Base-by-base conservation (phyloP, 2,329 filamentous ascomycete genomes). In the Pseudovirgaria hyperparasitica region DNA sequence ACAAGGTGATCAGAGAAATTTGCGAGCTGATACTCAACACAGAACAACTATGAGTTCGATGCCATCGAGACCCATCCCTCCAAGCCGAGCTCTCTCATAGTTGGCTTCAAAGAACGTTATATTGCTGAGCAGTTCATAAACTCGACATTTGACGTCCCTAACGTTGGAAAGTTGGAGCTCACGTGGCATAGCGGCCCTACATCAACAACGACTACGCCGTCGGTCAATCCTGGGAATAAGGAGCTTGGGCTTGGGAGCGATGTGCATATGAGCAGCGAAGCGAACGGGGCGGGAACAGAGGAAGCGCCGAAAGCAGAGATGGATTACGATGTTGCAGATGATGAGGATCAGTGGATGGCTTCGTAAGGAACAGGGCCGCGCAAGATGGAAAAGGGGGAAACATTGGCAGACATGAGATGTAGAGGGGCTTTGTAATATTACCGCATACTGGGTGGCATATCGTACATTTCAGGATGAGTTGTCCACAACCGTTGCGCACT, bases 91-190 rank as follows among this genome's bases (percentile, higher is more conserved):
- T 46, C 52, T 0, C 51, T 56, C 2, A 38, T 64, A 21, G 33
- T 63, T 9, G 39, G 47, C 2, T 65, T 63, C 35, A 48, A 48
- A 13, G 53, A 65, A 36, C 52, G 61, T 7, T 65, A 57, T 27
- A 76, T 76, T 9, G 81, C 78, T 4, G 81, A 87, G 8, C 23
- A 54, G 49, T 69, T 70, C 40, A 60, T 67, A 16, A 54, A 72
- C n/a, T 48, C 67, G 24, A 62, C 62, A 23, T 63, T 64, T 22
- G 55, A 65, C 12, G 69, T 85, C 21, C 71, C 75, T 0, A 69
- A 72, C 5, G 55, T 82, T 8, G 73, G 69, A 22, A 67, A 67
- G 23, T 60, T 84, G 9, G 73, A 82, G 29, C 49, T 82, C 20
- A 51, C 67, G 1, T 87, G 81, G 81, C n/a, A n/a, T n/a, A n/a